Base-by-base conservation (phyloP, 352 stramenopile genomes). In the Phytophthora capsici region DNA sequence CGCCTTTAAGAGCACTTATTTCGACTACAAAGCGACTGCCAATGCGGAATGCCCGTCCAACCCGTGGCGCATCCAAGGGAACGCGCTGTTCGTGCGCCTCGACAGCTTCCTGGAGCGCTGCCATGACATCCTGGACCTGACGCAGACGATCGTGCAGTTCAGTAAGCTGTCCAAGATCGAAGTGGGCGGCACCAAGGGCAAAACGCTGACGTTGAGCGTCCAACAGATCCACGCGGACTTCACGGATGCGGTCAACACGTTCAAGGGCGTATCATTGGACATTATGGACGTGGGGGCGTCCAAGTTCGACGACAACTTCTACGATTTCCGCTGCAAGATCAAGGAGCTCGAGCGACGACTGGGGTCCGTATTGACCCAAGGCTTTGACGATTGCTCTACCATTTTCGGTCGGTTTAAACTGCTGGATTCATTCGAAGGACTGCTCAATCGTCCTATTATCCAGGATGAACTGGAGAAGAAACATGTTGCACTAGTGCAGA, bases 371-470 rank as follows among this genome's bases (percentile, higher is more conserved):
- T 84, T 99, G 30, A 98, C 91, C 2, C 89, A 99, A 41, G 96
- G 91, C 7, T 98, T 99, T 56, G 97, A 99, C 67, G 97, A 99
- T 69, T 98, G 93, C 68, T 96, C 96, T 17, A 99, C 97, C 14
- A 96, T 99, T 57, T 98, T 98, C 66, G 95, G 95, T 0, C 84
- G 95, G n/a, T 99, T 99, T 69, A 98, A 99, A 80, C 71, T 99
- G 17, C 85, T 99, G 3, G 96, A 99, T 66, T 97, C 86, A 26
- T 99, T 99, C 63, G 96, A 99, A 56, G 91, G 88, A 7, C 72
- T 99, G 13, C 69, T 99, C 7, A 96, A 98, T 57, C 89, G 96
- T 4, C 93, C 93, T 7, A 98, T 98, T 56, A 98, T 99, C 57
- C 93, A 98, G 63, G 93, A 98, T 61, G 95, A 99, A 74, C 82